Evolutionary conservation across 2,329 filamentous ascomycete genomes (phyloP).

Genomic region (Trichophyton mentagrophytes): DNA sequence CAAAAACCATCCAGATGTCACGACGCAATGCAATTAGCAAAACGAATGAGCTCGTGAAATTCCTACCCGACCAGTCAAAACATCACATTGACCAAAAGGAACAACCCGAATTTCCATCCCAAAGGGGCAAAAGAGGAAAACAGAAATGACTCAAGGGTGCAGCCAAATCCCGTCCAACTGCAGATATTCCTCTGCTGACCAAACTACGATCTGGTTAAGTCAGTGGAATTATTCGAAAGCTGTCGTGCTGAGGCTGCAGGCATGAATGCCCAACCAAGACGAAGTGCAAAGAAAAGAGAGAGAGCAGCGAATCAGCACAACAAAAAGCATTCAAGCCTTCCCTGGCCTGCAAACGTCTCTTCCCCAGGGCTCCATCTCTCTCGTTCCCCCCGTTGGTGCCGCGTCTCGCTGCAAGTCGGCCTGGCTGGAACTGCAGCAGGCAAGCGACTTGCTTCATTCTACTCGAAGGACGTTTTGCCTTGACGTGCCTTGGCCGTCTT

Average conservation of each 20-base stretch:
- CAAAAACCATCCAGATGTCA: neutral
- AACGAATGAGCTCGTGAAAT: neutral
- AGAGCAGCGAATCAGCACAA: slow-evolving; percentile 24
- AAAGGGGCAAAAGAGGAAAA: neutral
- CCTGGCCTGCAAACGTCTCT: slow-evolving; percentile 4
- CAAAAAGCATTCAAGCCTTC: slow-evolving; percentile 1
- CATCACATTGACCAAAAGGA: neutral
- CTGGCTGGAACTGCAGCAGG: slow-evolving; percentile 11
- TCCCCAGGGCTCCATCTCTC: neutral
- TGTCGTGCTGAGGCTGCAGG: slow-evolving; percentile 18
- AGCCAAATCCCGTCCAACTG: neutral
- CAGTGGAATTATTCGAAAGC: neutral
- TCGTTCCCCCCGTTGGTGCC: slow-evolving; percentile 19
- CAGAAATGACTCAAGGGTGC: neutral
- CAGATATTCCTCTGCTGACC: neutral
- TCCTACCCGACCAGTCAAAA: neutral
- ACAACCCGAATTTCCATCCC: neutral
- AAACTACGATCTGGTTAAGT: neutral
- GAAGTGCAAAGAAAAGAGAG: slow-evolving; percentile 2
- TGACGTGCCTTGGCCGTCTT: neutral
- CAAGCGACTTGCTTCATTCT: slow-evolving; percentile 3
- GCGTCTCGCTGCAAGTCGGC: slow-evolving; percentile 18
- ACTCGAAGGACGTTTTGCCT: neutral
- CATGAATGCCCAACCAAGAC: slow-evolving; percentile 32
- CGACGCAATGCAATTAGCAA: neutral